Base-by-base conservation (phyloP, 1,284 basidiomycete species). In the Leccinum pallidistipes region DNA sequence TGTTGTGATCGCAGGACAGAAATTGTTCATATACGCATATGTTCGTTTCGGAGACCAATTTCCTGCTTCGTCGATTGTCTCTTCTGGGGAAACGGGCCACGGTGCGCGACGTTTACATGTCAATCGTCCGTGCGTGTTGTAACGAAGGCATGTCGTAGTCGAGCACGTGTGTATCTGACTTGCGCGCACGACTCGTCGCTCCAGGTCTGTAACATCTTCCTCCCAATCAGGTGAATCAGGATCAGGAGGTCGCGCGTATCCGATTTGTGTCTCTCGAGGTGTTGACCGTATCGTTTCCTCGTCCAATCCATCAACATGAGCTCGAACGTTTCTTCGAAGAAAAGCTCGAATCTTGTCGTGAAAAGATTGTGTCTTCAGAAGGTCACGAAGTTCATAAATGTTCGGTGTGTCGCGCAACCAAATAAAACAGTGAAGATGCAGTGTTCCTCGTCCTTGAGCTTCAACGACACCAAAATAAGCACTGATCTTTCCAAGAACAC, bases 151-250 rank as follows among this genome's bases (percentile, higher is more conserved):
- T 2, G 58, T 58, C 0, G 24, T 31, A 31, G 9, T 3, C 49
- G 14, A 1, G 21, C 65, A 66, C 3, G 43, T 59, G 21, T 66
- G 64, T 0, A 65, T 10, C 7, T 65, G 64, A 49, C 63, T 58
- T 0, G 60, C 52, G 1, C 21, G 27, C 6, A 64, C 60, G 1
- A 56, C 63, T 0, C 16, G 52, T 3, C 12, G 27, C 5, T 56
- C 40, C 2, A 16, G 21, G 16, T 64, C 62, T 14, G 16, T 1
- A 29, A 49, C 34, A 1, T 60, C 2, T 5, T 52, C 18, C 2
- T 49, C n/a, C 64, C 60, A 65, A 10, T 62, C 0, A 3, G 12
- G 5, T 0, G 3, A 1, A 14, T 47, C n/a, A 1, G 59, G 59
- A 59, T 65, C 4, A 0, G 40, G 34, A 0, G 61, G 65, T 0